These are phyloP conservation scores for Parastagonospora avenae DNA, from an alignment of 2,329 filamentous ascomycete species.

Conservation along the genomic window DNA sequence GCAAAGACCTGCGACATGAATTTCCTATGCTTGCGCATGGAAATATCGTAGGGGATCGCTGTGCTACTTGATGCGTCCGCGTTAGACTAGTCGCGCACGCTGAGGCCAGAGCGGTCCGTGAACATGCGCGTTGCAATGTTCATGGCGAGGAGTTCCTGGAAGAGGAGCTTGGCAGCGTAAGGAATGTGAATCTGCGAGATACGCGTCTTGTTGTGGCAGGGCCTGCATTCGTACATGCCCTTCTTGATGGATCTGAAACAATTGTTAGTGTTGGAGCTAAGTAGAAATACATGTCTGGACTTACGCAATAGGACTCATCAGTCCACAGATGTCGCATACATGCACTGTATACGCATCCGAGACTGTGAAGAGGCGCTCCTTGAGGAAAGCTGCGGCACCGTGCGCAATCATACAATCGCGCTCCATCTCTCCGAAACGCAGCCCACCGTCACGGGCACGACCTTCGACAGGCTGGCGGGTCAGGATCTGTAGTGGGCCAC, in stretches of 20 bases:
- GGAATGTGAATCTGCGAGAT: constrained; percentile 98
- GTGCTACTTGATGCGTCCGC: not conserved
- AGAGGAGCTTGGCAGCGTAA: constrained; percentile 95
- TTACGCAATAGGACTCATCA: constrained; percentile 99
- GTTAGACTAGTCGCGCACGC: constrained; percentile 58
- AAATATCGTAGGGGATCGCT: not conserved
- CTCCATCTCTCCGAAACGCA: constrained; percentile 99
- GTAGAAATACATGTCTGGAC: constrained; percentile 49
- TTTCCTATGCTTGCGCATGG: not conserved
- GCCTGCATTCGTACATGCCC: constrained; percentile 93
- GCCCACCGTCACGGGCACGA: constrained; percentile 95
- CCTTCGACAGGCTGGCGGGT: constrained; percentile 97
- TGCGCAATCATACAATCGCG: constrained; percentile 99
- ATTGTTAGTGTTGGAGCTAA: constrained; percentile 11
- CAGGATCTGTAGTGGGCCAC: constrained; percentile 95
- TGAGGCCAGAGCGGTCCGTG: constrained; percentile 79
- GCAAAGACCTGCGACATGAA: too few species aligned
- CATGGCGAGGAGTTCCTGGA: constrained; percentile 98
- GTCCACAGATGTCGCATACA: constrained; percentile 96
- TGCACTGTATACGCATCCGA: constrained; percentile 98
- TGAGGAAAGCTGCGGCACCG: constrained; percentile 93
- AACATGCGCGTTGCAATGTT: constrained; percentile 99
- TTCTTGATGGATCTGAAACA: constrained; percentile 80
- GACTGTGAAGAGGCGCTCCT: constrained; percentile 96
- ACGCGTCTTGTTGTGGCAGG: constrained; percentile 98